phyloP scores from a whole-genome alignment of 2,329 filamentous ascomycete species.

The Exophiala sideris region DNA sequence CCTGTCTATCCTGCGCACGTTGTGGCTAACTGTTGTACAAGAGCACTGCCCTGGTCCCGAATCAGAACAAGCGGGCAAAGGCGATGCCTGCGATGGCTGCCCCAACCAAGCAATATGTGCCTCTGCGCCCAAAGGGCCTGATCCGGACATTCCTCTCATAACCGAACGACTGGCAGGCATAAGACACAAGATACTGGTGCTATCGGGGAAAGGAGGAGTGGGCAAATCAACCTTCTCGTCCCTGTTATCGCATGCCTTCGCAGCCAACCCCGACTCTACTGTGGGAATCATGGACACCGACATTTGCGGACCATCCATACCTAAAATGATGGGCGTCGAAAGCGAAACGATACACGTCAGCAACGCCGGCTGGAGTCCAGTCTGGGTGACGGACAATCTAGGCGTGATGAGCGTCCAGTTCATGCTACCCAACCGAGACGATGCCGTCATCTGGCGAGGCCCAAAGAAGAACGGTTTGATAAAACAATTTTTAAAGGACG shows the following conservation, averaged over 20 bases:
- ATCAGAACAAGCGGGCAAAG: slow-evolving; percentile 55
- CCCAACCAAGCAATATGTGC: slow-evolving; percentile 96
- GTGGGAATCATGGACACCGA: slow-evolving; percentile 98
- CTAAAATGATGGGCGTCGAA: slow-evolving; percentile 93
- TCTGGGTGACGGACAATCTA: slow-evolving; percentile 92
- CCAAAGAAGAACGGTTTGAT: slow-evolving; percentile 98
- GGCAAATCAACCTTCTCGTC: slow-evolving; percentile 93
- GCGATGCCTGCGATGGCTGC: slow-evolving; percentile 87
- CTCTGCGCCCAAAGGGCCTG: slow-evolving; percentile 87
- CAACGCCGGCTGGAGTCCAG: slow-evolving; percentile 84
- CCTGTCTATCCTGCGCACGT: background rate
- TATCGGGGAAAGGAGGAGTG: slow-evolving; percentile 93
- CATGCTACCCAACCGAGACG: slow-evolving; percentile 89
- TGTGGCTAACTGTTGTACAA: slow-evolving; percentile 20
- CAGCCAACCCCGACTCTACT: slow-evolving; percentile 70
- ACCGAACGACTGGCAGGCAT: slow-evolving; percentile 76
- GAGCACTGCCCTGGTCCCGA: slow-evolving; percentile 87
- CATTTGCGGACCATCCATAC: slow-evolving; percentile 92
- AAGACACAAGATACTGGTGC: slow-evolving; percentile 85
- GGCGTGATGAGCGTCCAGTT: slow-evolving; percentile 98
- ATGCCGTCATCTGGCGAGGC: slow-evolving; percentile 95
- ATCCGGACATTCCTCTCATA: slow-evolving; percentile 89
- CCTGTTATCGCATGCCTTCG: slow-evolving; percentile 84
- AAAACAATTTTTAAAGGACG: slow-evolving; percentile 96
- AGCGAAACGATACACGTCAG: slow-evolving; percentile 89